Evolutionary conservation across 2,329 filamentous ascomycete species (phyloP), one percentile per base, ranked within the genome.

Genomic region (Aspergillus sp.): DNA sequence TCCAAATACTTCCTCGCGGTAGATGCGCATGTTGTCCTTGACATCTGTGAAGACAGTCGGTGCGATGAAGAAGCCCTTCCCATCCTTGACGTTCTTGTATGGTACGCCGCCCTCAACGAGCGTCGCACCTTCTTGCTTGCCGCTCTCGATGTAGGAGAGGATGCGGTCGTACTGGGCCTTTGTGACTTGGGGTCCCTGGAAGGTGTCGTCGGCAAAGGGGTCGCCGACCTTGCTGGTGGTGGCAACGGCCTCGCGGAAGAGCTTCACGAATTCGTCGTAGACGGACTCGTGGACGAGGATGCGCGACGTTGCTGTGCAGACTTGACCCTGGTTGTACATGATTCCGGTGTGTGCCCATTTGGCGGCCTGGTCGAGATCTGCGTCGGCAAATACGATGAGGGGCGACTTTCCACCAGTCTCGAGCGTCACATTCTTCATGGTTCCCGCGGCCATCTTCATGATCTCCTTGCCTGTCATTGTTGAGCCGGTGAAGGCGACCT

Each of bases 101-200:
- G 71, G 77, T 69, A 84, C 84, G 11, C 90, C 91, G 15, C 91
- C 90, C 2, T 83, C 76, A 22, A 84, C 79, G 1, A 93, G 80
- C 6, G 82, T 90, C 0, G 89, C 89, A n/a, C 90, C 90, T 71
- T 91, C 88, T 4, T 82, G 82, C 73, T 90, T 90, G 19, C 89
- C 91, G 6, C 82, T 72, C 59, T 92, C 85, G 49, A 93, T 87
- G 73, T 89, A 94, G 0, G 82, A 82, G 30, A 93, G 80, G 2
- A 94, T 84, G 45, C 86, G 72, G 45, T 76, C 72, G 59, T 76
- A 75, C 57, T 76, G 74, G 2, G 73, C 73, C 68, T 75, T 74
- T 57, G 73, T 76, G 60, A 76, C 67, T 67, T 76, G 74, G 17
- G 74, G 74, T 8, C 74, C 74, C 62, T 76, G 74, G 74, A 75